phyloP scores from a whole-genome alignment of 2,329 filamentous ascomycete genomes.

The Verticillium tricorpus region DNA sequence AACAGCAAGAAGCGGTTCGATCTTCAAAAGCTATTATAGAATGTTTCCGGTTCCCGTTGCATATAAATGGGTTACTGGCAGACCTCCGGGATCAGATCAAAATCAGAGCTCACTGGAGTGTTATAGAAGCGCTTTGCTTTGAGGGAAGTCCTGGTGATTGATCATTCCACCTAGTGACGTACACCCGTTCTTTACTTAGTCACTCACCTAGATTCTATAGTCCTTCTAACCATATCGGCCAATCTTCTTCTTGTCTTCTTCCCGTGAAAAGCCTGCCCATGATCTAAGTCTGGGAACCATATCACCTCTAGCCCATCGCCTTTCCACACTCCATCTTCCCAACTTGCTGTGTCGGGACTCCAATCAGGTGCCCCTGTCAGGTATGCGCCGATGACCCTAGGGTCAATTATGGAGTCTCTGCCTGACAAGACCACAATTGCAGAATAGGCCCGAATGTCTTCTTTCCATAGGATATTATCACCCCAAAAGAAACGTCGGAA shows the following conservation, averaged over 20 bases:
- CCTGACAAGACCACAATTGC: conserved; percentile 57
- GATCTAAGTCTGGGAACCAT: neutral
- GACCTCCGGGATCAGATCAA: too few relatives aligned
- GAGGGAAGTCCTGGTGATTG: neutral
- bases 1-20: too few relatives aligned
- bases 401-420: conserved; percentile 62
- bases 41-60: too few relatives aligned
- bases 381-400: conserved; percentile 52
- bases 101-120: too few relatives aligned
- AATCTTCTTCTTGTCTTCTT: neutral
- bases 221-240: neutral
- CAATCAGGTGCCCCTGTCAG: conserved; percentile 24
- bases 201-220: neutral
- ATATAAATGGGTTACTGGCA: too few relatives aligned
- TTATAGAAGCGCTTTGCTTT: too few relatives aligned
- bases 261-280: neutral
- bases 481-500: conserved; percentile 68
- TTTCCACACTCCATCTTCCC: neutral
- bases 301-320: neutral
- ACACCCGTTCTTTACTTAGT: neutral
- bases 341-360: neutral
- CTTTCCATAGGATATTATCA: conserved; percentile 66
- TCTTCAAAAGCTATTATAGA: too few relatives aligned
- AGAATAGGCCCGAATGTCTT: conserved; percentile 43
- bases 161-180: neutral